A percentile compares a stretch with the other conserved stretches of the same genome.
Conservation (phyloP, 768 basidiomycete species). For the Cyclocybe cylindracea region DNA sequence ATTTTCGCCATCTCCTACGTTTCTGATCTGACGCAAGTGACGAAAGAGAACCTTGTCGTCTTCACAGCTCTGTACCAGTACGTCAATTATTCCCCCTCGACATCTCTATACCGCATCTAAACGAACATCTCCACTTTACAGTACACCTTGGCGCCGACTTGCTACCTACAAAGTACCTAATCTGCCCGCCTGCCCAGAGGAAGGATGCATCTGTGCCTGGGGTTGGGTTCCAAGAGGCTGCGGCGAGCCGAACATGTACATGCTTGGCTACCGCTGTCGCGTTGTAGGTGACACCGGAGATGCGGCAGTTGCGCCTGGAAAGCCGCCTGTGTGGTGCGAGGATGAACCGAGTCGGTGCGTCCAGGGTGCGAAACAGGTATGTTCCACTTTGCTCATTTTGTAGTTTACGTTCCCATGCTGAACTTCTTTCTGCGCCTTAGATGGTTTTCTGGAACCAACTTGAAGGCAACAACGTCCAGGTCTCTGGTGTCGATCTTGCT, state of each 20-base stretch:
- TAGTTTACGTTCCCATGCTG: not conserved
- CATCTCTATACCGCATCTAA: not conserved
- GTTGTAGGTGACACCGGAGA: constrained; percentile 34
- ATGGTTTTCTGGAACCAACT: constrained; percentile 45
- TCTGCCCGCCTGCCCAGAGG: constrained; percentile 43
- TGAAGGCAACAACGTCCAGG: constrained; percentile 43
- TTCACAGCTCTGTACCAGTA: constrained; percentile 43
- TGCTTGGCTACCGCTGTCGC: constrained; percentile 40
- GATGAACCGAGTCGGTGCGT: constrained; percentile 32
- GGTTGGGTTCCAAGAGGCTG: constrained; percentile 30
- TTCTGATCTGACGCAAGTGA: constrained; percentile 39
- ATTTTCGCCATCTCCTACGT: constrained; percentile 47
- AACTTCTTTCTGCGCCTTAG: constrained; percentile 6
- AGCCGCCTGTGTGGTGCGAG: constrained; percentile 44
- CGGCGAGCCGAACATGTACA: constrained; percentile 49
- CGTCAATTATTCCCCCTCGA: constrained; percentile 8
- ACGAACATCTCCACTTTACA: constrained; percentile 9
- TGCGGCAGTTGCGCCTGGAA: constrained; percentile 28
- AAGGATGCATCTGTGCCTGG: constrained; percentile 45
- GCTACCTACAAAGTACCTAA: constrained; percentile 43
- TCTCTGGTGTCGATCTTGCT: constrained; percentile 40
- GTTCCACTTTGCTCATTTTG: not conserved
- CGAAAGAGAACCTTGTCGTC: constrained; percentile 43
- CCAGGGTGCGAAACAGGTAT: constrained; percentile 39
- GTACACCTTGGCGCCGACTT: constrained; percentile 44